Evolutionary conservation across 1,139 yeast genomes (phyloP).

Genomic region (Ogataea hybrid): DNA sequence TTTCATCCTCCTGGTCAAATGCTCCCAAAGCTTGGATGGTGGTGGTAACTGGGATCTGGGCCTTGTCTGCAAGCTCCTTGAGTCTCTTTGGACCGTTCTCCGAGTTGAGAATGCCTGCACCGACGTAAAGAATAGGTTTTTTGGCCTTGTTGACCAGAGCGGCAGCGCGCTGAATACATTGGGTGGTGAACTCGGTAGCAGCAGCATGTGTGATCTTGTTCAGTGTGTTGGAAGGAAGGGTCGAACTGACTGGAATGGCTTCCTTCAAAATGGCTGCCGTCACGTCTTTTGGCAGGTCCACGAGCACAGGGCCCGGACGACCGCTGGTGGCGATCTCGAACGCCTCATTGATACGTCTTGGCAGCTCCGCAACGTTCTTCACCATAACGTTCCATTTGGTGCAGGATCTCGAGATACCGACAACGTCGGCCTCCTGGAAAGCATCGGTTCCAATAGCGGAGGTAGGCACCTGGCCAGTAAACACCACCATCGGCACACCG

Average conservation of each 20-base stretch:
- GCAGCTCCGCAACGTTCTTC: conserved; percentile 88
- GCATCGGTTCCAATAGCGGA: conserved; percentile 97
- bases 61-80: conserved; percentile 85
- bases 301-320: conserved; percentile 97
- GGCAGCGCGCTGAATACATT: conserved; percentile 77
- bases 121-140: conserved; percentile 86
- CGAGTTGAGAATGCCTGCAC: conserved; percentile 83
- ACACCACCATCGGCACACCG: conserved; percentile 97
- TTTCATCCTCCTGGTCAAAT: conserved; percentile 87
- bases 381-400: conserved; percentile 99
- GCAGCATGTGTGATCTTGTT: conserved; percentile 68
- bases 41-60: conserved; percentile 92
- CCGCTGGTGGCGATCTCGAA: conserved; percentile 96
- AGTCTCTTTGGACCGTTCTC: conserved; percentile 78
- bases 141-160: conserved; percentile 75
- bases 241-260: conserved; percentile 82
- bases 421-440: conserved; percentile 97
- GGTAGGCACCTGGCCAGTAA: conserved; percentile 97
- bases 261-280: conserved; percentile 86
- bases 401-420: conserved; percentile 95
- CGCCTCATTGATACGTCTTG: conserved; percentile 95
- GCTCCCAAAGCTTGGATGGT: conserved; percentile 93
- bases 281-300: conserved; percentile 96
- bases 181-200: conserved; percentile 72
- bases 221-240: conserved; percentile 81